A percentile compares a stretch with the other conserved stretches of the same genome.
These are phyloP conservation scores for Cryptococcus depauperatus DNA, from an alignment of 1,284 basidiomycete genomes.

Conservation along the genomic window DNA sequence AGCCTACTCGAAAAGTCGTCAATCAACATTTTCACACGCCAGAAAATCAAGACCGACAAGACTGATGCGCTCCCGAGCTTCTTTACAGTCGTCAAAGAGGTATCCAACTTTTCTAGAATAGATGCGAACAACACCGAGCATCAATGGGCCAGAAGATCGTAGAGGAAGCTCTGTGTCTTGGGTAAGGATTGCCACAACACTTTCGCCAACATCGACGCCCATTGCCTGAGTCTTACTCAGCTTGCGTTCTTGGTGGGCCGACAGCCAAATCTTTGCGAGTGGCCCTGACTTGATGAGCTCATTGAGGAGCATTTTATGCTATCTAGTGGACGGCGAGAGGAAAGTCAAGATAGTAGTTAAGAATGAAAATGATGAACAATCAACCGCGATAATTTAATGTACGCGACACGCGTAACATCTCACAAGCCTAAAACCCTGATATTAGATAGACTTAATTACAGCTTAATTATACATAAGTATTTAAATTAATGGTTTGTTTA, in stretches of 20 bases:
- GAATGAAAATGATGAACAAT: too few species aligned
- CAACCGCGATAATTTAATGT: not conserved
- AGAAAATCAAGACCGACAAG: conserved; percentile 53
- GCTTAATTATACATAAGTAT: too few species aligned
- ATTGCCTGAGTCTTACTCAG: conserved; percentile 90
- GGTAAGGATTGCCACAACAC: conserved; percentile 72
- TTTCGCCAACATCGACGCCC: conserved; percentile 87
- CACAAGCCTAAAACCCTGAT: too few species aligned
- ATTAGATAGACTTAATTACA: too few species aligned
- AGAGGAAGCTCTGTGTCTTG: conserved; percentile 79
- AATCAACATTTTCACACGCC: not conserved
- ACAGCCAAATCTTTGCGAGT: conserved; percentile 94
- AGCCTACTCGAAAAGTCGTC: conserved; percentile 53
- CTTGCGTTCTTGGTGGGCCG: conserved; percentile 97
- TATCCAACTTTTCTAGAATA: conserved; percentile 98
- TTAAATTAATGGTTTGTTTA: too few species aligned
- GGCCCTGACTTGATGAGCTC: conserved; percentile 90
- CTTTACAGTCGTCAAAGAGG: conserved; percentile 93
- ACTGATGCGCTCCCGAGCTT: conserved; percentile 89
- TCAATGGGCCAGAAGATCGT: conserved; percentile 84
- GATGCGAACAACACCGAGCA: conserved; percentile 92
- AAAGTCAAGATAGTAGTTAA: too few species aligned
- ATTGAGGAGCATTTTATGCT: conserved; percentile 75
- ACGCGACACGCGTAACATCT: conserved; percentile 3
- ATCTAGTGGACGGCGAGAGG: too few species aligned